Base-by-base conservation (phyloP, 1,284 basidiomycete genomes). In the Filobasidium uniguttulatum region DNA sequence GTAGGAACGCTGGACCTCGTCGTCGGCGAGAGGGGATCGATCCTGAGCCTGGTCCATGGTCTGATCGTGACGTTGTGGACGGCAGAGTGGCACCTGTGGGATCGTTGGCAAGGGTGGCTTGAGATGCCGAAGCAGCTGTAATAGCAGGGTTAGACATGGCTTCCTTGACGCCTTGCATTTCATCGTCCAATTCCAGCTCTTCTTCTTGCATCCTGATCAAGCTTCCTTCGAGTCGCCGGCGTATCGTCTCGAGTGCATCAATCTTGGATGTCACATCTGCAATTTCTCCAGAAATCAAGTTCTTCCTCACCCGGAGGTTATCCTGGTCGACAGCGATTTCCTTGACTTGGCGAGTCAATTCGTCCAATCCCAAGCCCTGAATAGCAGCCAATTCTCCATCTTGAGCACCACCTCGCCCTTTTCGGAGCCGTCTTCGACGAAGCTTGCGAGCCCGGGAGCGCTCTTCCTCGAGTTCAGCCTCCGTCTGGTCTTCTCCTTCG, bases 161-260 rank as follows among this genome's bases (percentile, higher is more conserved):
- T 67, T 93, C 87, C 59, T 80, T 80, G 22, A 93, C 83, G 34
- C 88, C 89, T 66, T 85, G 80, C 50, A 91, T 85, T 89, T 96
- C 93, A 58, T 96, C 93, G 61, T 94, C 86, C 28, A 98, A 72
- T 64, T 97, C 93, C 28, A 98, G 73, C 59, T 96, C 90, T 58
- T 97, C 91, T 63, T 98, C 94, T 54, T 91, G 85, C 48, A 97
- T 67, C 60, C 79, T 83, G 33, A 98, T 69, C 22, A 98, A 73
- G 62, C 88, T 83, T 43, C 81, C 75, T 63, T 91, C 83, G 19
- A 98, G 73, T 55, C 82, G 82, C 6, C 78, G 73, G 54, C 88
- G 77, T 55, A 96, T 85, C 23, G 73, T 75, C 59, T 91, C 86
- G 40, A 98, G 72, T 19, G 82, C 79, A 52, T 83, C 80, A 47